A percentile compares a stretch with the other conserved stretches of the same genome.
Conservation (phyloP, 2,329 filamentous ascomycete genomes). For the Trichoderma breve region DNA sequence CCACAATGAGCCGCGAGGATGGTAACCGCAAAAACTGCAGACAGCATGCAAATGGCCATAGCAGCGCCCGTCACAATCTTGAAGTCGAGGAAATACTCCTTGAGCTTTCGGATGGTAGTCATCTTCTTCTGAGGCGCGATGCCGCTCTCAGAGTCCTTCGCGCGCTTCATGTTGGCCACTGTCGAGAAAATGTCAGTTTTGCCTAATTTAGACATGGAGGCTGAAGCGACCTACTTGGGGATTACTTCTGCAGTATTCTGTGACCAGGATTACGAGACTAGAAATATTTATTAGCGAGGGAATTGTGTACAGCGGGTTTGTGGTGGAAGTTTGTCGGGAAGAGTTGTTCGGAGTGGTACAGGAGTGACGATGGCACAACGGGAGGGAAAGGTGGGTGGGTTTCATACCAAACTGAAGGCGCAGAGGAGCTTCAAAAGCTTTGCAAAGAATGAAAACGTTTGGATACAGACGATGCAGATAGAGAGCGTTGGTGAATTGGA, state of each 20-base stretch:
- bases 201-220: neutral
- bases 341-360: conserved; percentile 5
- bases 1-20: conserved; percentile 30
- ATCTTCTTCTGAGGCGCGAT: conserved; percentile 6
- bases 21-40: conserved; percentile 31
- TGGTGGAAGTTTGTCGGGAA: conserved; percentile 4
- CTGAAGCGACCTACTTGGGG: neutral
- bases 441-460: neutral
- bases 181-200: conserved; percentile 21
- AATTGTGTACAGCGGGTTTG: neutral
- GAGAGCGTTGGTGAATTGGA: neutral
- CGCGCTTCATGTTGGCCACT: conserved; percentile 32
- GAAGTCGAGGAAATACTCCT: conserved; percentile 15
- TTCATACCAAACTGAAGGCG: neutral
- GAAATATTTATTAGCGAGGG: neutral
- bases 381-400: neutral
- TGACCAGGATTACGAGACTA: neutral
- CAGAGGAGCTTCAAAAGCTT: neutral
- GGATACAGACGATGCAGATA: neutral
- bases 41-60: conserved; percentile 22
- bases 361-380: conserved; percentile 11
- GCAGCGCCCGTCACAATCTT: conserved; percentile 21
- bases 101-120: neutral
- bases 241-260: neutral
- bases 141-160: conserved; percentile 31